Evolutionary conservation across 495 filamentous ascomycete species (phyloP), one percentile per base, ranked within the genome.

Genomic region (Aspergillus indologenus): DNA sequence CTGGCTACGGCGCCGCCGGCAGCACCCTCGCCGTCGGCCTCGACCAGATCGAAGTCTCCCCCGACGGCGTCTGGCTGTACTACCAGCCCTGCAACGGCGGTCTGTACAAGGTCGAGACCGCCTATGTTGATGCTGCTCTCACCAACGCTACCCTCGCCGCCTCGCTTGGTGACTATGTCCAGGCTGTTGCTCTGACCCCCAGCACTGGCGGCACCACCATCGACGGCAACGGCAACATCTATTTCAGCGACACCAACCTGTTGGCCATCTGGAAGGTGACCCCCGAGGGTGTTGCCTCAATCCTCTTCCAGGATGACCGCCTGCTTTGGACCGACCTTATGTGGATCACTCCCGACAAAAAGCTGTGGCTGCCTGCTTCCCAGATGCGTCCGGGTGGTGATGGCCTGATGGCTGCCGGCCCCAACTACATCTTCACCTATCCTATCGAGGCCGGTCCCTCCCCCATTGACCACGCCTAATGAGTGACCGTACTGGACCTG

Each of bases 261-360:
- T 56, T 65, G 56, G 57, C 65, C 2, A 68, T 72, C 45, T 62
- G 69, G 61, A 68, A 63, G 57, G 59, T 70, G 17, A 53, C 54
- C 2, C 34, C 54, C 9, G 44, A 56, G 11, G 54, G 54, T 0
- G 5, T 21, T n/a, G 45, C 54, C 19, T 65, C 62, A 5, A 54
- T 65, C 31, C 61, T 72, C 7, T 57, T 69, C 19, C 63, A 68
- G 53, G 67, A 72, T 57, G 63, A 66, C 45, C 45, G 56, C 3
- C 46, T 72, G 43, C 50, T 72, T 26, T 72, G 67, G 65, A 64
- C 66, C 0, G 69, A 72, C 50, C 61, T 66, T 17, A 68, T 71
- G 67, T 69, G 69, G 69, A 55, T 69, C 23, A 62, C 65, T 45
- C 18, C 59, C 11, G 48, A 68, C 19, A 54, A 62, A 40, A 54